Evolutionary conservation across 352 stramenopile species (phyloP).

Genomic region (Phytophthora tubulina): DNA sequence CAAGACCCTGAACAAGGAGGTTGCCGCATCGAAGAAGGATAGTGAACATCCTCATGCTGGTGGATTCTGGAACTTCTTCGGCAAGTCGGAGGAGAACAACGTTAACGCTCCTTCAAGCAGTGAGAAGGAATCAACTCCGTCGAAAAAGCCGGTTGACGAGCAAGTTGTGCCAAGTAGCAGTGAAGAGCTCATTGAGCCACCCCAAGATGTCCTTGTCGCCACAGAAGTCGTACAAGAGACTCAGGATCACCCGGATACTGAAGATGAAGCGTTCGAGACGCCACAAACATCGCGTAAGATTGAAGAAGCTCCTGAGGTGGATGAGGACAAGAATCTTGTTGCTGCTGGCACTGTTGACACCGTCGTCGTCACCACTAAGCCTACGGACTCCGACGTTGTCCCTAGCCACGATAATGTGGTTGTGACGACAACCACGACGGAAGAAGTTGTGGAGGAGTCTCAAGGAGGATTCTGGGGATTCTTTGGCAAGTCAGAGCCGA

Average conservation of each 20-base stretch:
- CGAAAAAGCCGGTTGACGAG: not conserved
- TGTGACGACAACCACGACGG: not conserved
- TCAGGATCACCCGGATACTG: no score
- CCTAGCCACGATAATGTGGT: not conserved
- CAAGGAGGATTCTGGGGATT: conserved; percentile 38
- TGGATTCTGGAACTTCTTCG: conserved; percentile 35
- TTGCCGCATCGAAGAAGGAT: not conserved
- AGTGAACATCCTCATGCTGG: not conserved
- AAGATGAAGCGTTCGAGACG: not conserved
- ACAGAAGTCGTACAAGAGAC: no score
- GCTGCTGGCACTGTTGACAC: not conserved
- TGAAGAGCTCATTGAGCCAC: no score
- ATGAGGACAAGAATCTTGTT: not conserved
- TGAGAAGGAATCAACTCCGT: not conserved
- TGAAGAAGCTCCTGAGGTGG: no score
- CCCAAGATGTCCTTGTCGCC: no score
- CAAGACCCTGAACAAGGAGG: not conserved
- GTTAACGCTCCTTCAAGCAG: not conserved
- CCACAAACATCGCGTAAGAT: no score
- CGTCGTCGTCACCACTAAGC: not conserved
- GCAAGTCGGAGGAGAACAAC: conserved; percentile 13
- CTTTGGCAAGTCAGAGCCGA: conserved; percentile 32
- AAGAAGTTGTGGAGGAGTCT: not conserved
- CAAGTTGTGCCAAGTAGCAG: not conserved
- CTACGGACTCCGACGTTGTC: not conserved